phyloP scores from a whole-genome alignment of 345 rosid genomes.

The Eucalyptus brandiana region DNA sequence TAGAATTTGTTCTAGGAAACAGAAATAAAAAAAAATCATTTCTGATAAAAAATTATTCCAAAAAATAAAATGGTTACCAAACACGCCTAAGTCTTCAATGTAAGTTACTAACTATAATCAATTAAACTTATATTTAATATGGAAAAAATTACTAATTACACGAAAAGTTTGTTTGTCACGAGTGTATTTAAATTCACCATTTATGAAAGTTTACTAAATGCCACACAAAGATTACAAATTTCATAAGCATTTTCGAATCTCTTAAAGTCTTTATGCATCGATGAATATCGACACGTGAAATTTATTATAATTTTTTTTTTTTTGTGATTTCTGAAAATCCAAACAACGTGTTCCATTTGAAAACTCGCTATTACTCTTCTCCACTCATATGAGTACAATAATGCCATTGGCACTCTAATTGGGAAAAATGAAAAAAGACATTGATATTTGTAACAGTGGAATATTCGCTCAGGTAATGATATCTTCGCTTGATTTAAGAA shows the following conservation, averaged over 20 bases:
- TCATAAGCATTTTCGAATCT: not conserved
- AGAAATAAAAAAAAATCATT: no score
- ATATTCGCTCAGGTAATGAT: not conserved
- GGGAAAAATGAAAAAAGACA: no score
- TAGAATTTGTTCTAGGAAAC: fast-evolving
- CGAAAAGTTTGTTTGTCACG: not conserved
- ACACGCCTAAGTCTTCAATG: fast-evolving
- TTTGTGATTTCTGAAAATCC: not conserved
- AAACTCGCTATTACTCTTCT: not conserved
- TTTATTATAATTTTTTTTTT: not conserved
- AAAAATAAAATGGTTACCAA: no score
- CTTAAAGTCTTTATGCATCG: not conserved
- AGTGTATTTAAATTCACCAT: not conserved
- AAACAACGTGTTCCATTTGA: not conserved
- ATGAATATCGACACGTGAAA: fast-evolving
- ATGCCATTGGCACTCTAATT: not conserved
- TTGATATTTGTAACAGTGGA: not conserved
- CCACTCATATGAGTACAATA: not conserved
- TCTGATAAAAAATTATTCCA: no score
- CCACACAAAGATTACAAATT: not conserved
- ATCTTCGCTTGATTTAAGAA: not conserved
- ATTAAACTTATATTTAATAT: not conserved
- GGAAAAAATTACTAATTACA: not conserved
- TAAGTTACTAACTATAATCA: not conserved
- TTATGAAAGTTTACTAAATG: not conserved